These are phyloP conservation scores for Macroventuria anomochaeta DNA, from an alignment of 2,329 filamentous ascomycete genomes.

Conservation along the genomic window DNA sequence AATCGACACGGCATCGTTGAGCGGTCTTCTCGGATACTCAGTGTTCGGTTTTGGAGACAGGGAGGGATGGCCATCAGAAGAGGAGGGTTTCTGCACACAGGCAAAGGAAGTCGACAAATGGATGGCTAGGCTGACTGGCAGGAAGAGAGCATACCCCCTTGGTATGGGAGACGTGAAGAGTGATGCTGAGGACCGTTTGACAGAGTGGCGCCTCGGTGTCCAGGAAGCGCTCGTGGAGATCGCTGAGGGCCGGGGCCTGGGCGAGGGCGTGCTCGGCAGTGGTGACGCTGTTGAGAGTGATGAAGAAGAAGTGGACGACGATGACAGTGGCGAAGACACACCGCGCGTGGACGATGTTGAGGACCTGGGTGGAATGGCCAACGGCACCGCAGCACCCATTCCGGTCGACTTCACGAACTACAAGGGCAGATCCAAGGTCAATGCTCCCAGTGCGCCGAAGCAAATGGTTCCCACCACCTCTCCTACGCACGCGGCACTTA, in stretches of 20 bases:
- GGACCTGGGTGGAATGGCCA: conserved; percentile 75
- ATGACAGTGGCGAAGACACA: conserved; percentile 49
- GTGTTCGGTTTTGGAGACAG: conserved; percentile 94
- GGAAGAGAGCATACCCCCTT: conserved; percentile 85
- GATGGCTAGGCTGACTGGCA: conserved; percentile 92
- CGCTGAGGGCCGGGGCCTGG: conserved; percentile 59
- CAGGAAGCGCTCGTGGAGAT: conserved; percentile 71
- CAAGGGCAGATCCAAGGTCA: conserved; percentile 58
- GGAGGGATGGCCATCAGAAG: conserved; percentile 89
- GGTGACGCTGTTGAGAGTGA: conserved; percentile 87
- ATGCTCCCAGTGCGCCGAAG: conserved; percentile 62
- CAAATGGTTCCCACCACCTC: conserved; percentile 95
- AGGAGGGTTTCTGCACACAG: conserved; percentile 91
- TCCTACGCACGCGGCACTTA: conserved; percentile 85
- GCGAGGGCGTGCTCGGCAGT: conserved; percentile 76
- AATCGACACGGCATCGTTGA: conserved; percentile 86
- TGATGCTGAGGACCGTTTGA: conserved; percentile 70
- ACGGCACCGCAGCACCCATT: conserved; percentile 57
- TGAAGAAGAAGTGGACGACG: conserved; percentile 68
- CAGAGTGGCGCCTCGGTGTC: conserved; percentile 80
- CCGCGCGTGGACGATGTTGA: conserved; percentile 76
- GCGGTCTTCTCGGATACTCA: conserved; percentile 79
- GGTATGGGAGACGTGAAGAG: conserved; percentile 85
- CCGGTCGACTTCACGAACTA: conserved; percentile 88
- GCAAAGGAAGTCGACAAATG: conserved; percentile 90